These are phyloP conservation scores for Marasmius oreades DNA, from an alignment of 1,284 basidiomycete genomes.

Conservation along the genomic window DNA sequence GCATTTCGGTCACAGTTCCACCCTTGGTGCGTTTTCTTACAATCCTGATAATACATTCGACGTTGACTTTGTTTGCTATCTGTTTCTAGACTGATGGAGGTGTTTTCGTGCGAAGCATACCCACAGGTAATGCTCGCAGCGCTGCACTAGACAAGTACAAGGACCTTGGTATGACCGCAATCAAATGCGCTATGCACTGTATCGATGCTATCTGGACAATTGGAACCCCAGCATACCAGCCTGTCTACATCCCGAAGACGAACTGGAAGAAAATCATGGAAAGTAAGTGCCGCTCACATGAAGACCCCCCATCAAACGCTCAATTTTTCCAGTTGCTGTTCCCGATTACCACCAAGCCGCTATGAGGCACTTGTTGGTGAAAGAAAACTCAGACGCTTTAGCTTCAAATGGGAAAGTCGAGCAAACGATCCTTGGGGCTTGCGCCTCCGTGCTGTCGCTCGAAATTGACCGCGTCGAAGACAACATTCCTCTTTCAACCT, in stretches of 20 bases:
- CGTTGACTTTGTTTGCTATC: not conserved
- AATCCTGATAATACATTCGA: not conserved
- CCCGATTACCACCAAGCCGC: not conserved
- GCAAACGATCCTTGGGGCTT: slow-evolving; percentile 1
- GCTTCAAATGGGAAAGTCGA: not conserved
- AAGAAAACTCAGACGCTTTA: not conserved
- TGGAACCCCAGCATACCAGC: not conserved
- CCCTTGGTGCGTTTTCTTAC: not conserved
- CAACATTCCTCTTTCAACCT: slow-evolving; percentile 1
- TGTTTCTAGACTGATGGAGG: not conserved
- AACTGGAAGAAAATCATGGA: slow-evolving; percentile 1
- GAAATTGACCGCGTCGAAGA: not conserved
- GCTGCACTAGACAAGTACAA: slow-evolving; percentile 4
- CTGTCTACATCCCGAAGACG: not conserved
- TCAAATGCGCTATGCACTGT: not conserved
- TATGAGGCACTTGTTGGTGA: slow-evolving; percentile 4
- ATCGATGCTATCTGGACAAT: slow-evolving; percentile 3
- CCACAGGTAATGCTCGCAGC: not conserved
- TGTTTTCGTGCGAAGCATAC: slow-evolving; percentile 1
- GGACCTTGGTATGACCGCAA: not conserved
- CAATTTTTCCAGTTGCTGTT: not conserved
- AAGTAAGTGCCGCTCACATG: not conserved
- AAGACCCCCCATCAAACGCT: not conserved
- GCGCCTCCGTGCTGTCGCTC: not conserved
- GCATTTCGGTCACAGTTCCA: not conserved